phyloP scores from a whole-genome alignment of 768 basidiomycete species.

The Phylloporus rhodoxanthus region DNA sequence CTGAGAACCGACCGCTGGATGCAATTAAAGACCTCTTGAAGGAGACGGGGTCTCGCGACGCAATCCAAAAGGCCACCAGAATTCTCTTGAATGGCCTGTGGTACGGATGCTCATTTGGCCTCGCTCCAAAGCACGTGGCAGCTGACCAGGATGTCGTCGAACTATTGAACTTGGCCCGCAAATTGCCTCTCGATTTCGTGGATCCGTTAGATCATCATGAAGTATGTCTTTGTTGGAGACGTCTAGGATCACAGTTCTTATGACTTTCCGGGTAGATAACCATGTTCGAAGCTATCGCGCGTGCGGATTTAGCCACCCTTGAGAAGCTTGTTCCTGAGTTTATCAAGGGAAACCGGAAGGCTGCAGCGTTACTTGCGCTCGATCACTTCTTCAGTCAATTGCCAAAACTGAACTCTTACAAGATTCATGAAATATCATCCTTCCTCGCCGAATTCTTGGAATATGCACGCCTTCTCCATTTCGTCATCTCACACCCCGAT shows the following conservation, averaged over 20 bases:
- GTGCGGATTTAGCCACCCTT: slow-evolving; percentile 25
- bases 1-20: slow-evolving; percentile 40
- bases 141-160: slow-evolving; percentile 1
- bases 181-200: slow-evolving; percentile 8
- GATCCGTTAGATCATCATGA: slow-evolving; percentile 5
- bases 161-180: slow-evolving; percentile 25
- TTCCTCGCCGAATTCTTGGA: slow-evolving; percentile 5
- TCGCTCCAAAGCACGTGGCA: slow-evolving; percentile 7
- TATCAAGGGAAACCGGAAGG: not conserved
- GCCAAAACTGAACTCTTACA: slow-evolving; percentile 18
- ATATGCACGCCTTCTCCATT: slow-evolving; percentile 5
- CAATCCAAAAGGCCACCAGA: slow-evolving; percentile 31
- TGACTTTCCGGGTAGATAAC: slow-evolving; percentile 7
- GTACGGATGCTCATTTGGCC: slow-evolving; percentile 39
- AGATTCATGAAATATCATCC: slow-evolving; percentile 12
- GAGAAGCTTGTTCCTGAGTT: slow-evolving; percentile 30
- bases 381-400: slow-evolving; percentile 6
- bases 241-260: not conserved
- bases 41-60: slow-evolving; percentile 27
- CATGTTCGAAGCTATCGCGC: slow-evolving; percentile 32
- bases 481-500: slow-evolving; percentile 2
- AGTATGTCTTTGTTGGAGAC: slow-evolving; percentile 4
- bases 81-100: slow-evolving; percentile 44
- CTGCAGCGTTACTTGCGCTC: slow-evolving; percentile 8
- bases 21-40: slow-evolving; percentile 44